Evolutionary conservation across 768 basidiomycete genomes (phyloP).

Genomic region (Lactifluus pinguis): DNA sequence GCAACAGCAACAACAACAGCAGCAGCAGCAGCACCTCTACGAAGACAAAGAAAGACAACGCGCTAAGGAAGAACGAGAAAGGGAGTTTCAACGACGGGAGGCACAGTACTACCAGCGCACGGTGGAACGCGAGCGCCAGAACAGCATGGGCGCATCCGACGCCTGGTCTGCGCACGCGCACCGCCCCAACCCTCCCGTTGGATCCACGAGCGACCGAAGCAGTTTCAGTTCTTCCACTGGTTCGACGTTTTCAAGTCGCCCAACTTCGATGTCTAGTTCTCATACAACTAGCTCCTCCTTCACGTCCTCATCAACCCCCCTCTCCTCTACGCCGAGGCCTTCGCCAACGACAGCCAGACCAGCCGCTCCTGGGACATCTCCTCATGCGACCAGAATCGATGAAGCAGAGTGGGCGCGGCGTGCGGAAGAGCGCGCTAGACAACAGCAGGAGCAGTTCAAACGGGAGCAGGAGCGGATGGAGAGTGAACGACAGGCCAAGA

Average conservation of each 20-base stretch:
- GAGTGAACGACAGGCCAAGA: constrained; percentile 33
- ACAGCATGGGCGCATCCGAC: constrained; percentile 21
- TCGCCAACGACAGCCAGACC: constrained; percentile 7
- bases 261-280: constrained; percentile 16
- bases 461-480: constrained; percentile 55
- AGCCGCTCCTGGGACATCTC: constrained; percentile 17
- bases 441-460: constrained; percentile 62
- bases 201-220: constrained; percentile 17
- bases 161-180: constrained; percentile 22
- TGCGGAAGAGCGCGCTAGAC: constrained; percentile 52
- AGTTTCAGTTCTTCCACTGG: constrained; percentile 18
- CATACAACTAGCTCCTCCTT: constrained; percentile 5
- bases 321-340: constrained; percentile 6
- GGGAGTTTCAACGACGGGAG: constrained; percentile 20
- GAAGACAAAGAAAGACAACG: constrained; percentile 19
- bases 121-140: constrained; percentile 23
- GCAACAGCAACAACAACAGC: constrained; percentile 19
- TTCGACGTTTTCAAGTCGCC: constrained; percentile 17
- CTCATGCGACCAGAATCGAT: constrained; percentile 20
- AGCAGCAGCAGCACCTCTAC: neutral
- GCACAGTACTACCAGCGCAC: constrained; percentile 15
- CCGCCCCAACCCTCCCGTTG: constrained; percentile 21
- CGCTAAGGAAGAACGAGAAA: constrained; percentile 25
- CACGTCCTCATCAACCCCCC: constrained; percentile 9
- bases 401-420: constrained; percentile 56